Evolutionary conservation across 352 stramenopile species (phyloP).

Genomic region (Phytophthora citricola): DNA sequence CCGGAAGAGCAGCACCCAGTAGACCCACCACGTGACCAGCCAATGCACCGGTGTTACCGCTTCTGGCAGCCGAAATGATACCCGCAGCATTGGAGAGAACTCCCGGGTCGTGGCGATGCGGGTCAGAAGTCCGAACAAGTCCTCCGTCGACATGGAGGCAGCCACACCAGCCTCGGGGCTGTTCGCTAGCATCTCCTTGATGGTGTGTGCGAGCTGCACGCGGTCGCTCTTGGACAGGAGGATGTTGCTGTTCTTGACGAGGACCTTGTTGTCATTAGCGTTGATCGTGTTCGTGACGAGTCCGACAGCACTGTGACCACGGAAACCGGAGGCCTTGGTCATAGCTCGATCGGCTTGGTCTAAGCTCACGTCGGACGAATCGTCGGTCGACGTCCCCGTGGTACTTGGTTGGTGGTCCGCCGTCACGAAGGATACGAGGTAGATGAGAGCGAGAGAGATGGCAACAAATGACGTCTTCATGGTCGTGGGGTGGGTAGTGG

Average conservation of each 20-base stretch:
- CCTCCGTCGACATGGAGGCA: background rate
- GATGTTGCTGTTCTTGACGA: background rate
- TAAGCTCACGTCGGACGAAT: background rate
- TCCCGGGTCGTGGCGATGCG: background rate
- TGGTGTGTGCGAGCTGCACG: conserved; percentile 12
- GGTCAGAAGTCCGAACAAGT: background rate
- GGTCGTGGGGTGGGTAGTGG: background rate
- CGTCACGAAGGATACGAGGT: conserved; percentile 10
- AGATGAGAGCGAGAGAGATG: conserved; percentile 7
- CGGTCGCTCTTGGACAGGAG: conserved; percentile 8
- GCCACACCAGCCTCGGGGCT: background rate
- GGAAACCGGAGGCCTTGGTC: background rate
- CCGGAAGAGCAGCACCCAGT: background rate
- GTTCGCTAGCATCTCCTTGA: conserved; percentile 5
- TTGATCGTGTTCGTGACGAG: background rate
- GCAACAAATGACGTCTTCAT: conserved; percentile 29
- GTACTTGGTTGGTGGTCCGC: conserved; percentile 14
- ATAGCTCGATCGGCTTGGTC: background rate
- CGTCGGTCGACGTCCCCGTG: background rate
- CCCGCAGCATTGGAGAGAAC: background rate
- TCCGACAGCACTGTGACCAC: too few relatives aligned
- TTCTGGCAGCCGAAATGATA: background rate
- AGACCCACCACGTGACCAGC: background rate
- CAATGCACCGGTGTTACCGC: background rate
- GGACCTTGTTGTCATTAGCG: background rate